Base-by-base conservation (phyloP, 192 early-diverging fungal genomes). In the Pilaira anomala region DNA sequence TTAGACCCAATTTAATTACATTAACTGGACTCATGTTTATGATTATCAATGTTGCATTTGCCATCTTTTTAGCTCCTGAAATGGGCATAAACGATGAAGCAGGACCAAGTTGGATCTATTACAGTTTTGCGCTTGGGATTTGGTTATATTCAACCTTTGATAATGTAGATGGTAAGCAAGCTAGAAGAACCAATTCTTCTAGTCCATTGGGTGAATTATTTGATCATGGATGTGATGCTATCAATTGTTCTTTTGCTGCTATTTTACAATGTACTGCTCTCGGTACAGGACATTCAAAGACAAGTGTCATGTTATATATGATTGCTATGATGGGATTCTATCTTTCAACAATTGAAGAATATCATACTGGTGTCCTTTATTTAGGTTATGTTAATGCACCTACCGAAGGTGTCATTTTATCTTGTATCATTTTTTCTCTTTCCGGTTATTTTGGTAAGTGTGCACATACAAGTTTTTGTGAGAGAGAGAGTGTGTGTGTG, bases 111-210 rank as follows among this genome's bases (percentile, higher is more conserved):
- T 97, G 93, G 93, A 84, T 89, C n/a, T 93, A 94, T 68, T 84
- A 82, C 36, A 74, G 80, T 18, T 92, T 88, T 72, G 85, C 83
- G 24, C 62, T 88, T 33, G 92, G 93, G 18, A 67, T 97, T 9
- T 97, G 88, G 76, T 75, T 93, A 13, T 97, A 97, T 74, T 88
- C 87, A 62, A 87, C 88, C 19, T 85, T 94, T 64, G 94, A 97
- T 67, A 89, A 90, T 41, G 88, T 97, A 68, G 95, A 97, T 65
- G 95, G 95, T 26, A 95, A 95, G 75, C 95, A 97, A 71, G 95
- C 95, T 12, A 80, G 95, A 51, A 80, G 92, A 44, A 95, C 93
- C 33, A 89, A 89, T 52, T 86, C 92, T 9, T 85, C 85, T 1
- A 88, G 91, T 39, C 95, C 95, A 18, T 68, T 97, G 65, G 95